phyloP scores from a whole-genome alignment of 225 moss, liverwort and hornwort genomes.

The Asterella californica region DNA sequence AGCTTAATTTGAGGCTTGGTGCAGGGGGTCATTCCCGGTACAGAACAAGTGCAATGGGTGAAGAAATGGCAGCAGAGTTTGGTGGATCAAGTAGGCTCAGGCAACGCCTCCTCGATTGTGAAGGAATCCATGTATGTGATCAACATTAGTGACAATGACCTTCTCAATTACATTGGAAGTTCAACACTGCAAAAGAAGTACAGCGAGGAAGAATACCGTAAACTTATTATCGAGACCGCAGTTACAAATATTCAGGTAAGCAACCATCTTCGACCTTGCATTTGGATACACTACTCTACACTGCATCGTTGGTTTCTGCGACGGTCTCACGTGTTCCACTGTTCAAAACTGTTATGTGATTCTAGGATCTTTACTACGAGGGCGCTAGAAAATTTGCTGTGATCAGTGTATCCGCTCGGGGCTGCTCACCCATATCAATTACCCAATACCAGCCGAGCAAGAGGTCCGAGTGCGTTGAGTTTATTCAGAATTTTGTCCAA shows the following conservation, averaged over 20 bases:
- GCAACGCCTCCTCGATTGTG: neutral
- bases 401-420: neutral
- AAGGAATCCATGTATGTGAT: neutral
- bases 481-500: neutral
- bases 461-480: neutral
- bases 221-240: constrained; percentile 6
- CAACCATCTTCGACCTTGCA: too few species aligned
- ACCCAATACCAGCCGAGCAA: neutral
- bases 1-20: neutral
- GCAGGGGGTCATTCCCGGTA: constrained; percentile 5
- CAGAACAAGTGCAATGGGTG: constrained; percentile 9
- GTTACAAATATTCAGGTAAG: constrained; percentile 2
- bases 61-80: constrained; percentile 16
- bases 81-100: neutral
- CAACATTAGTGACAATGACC: constrained; percentile 5
- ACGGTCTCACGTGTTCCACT: neutral
- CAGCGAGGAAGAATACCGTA: neutral
- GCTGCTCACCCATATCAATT: neutral
- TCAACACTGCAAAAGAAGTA: neutral
- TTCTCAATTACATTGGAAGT: neutral
- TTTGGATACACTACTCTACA: neutral
- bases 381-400: constrained; percentile 11
- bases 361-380: neutral
- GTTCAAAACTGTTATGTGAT: neutral
- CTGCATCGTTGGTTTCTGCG: neutral